Evolutionary conservation across 164 flowering plant genomes (phyloP).

Genomic region (Stephania japonica): DNA sequence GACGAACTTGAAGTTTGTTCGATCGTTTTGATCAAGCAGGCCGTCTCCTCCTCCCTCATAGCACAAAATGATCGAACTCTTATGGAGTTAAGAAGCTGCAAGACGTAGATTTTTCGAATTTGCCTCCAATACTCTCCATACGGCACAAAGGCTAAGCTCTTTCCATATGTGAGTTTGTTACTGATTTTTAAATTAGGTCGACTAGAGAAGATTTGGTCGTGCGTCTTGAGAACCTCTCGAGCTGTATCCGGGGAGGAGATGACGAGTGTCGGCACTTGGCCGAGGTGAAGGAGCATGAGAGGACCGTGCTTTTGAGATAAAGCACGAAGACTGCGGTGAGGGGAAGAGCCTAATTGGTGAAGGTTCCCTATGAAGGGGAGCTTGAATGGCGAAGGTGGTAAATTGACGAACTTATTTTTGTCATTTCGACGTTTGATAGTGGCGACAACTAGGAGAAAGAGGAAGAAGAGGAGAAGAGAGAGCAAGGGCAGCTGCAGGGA

Average conservation of each 20-base stretch:
- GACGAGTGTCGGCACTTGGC: conserved; percentile 11
- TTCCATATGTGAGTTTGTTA: conserved; percentile 10
- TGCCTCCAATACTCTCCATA: conserved; percentile 11
- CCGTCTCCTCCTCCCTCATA: conserved; percentile 22
- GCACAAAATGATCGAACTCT: conserved; percentile 6
- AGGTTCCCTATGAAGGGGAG: conserved; percentile 47
- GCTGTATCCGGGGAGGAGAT: conserved; percentile 25
- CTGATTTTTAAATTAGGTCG: conserved; percentile 8
- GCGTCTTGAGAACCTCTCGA: conserved; percentile 21
- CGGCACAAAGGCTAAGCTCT: conserved; percentile 14
- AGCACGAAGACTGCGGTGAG: conserved; percentile 16
- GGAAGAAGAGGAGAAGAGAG: too few species aligned
- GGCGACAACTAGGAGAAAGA: too few species aligned
- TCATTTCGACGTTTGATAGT: too few species aligned
- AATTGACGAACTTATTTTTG: not conserved
- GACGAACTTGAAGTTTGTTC: not conserved
- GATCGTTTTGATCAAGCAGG: conserved; percentile 15
- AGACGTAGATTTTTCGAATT: not conserved
- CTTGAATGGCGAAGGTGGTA: conserved; percentile 41
- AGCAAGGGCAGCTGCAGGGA: too few species aligned
- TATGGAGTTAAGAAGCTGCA: not conserved
- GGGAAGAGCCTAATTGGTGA: conserved; percentile 27
- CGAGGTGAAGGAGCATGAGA: conserved; percentile 20
- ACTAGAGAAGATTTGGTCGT: conserved; percentile 17
- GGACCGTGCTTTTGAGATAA: conserved; percentile 19